phyloP scores from a whole-genome alignment of 129 eudicot species.

The Pseudognaphalium luteoalbum region DNA sequence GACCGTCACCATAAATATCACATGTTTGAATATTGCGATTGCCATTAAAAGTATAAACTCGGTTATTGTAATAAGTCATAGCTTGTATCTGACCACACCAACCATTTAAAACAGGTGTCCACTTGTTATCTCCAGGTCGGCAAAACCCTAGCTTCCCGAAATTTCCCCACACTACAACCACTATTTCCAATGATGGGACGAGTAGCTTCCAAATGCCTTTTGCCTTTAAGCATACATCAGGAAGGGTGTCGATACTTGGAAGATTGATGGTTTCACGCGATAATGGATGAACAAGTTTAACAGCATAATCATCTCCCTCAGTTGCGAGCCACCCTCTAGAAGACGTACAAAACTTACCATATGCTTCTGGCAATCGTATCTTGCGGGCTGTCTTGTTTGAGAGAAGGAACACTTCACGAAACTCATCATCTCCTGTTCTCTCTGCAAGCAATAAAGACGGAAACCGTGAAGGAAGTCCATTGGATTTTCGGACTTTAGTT shows the following conservation, averaged over 20 bases:
- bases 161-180: too few species aligned
- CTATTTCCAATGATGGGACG: too few species aligned
- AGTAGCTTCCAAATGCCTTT: too few species aligned
- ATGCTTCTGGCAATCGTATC: not conserved
- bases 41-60: too few species aligned
- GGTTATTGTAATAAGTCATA: too few species aligned
- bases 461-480: not conserved
- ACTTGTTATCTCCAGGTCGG: too few species aligned
- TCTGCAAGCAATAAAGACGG: not conserved
- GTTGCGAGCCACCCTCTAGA: not conserved
- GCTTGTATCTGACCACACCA: too few species aligned
- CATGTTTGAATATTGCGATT: too few species aligned
- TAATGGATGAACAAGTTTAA: not conserved
- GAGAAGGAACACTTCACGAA: constrained; percentile 2
- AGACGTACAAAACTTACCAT: not conserved
- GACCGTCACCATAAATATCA: too few species aligned
- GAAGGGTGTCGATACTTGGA: not conserved
- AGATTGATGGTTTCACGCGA: not conserved
- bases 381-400: not conserved
- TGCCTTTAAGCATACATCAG: not conserved
- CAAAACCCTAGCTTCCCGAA: too few species aligned
- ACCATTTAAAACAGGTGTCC: too few species aligned
- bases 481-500: too few species aligned
- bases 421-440: not conserved
- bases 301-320: not conserved